Percentiles rank a stretch among this genome's conserved stretches.
phyloP scores from a whole-genome alignment of 75 land plant genomes.

The Sequoiadendron giganteum region DNA sequence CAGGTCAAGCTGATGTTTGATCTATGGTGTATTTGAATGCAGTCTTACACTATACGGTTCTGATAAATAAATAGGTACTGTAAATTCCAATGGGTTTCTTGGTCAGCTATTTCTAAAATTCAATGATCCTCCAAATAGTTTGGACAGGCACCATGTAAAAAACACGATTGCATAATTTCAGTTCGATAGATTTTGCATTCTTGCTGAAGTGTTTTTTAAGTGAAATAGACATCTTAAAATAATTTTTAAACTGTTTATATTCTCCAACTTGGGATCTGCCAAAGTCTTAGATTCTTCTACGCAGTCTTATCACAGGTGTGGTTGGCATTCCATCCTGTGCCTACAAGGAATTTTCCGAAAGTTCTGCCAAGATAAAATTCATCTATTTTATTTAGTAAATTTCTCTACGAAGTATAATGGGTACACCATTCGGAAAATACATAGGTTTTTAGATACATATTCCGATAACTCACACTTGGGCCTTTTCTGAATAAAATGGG shows the following conservation, averaged over 20 bases:
- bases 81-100: neutral
- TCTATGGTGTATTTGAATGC: neutral
- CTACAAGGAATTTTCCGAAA: neutral
- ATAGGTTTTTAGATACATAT: too few relatives aligned
- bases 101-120: neutral
- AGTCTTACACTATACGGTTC: neutral
- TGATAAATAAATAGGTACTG: neutral
- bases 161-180: neutral
- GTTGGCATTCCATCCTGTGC: neutral
- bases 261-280: neutral
- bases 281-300: neutral
- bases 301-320: neutral
- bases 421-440: neutral
- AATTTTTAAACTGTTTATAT: too few relatives aligned
- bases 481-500: neutral
- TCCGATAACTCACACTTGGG: neutral
- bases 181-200: neutral
- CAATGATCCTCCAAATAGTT: neutral
- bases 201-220: too few relatives aligned
- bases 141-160: neutral
- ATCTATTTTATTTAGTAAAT: neutral
- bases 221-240: too few relatives aligned
- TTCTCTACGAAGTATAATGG: too few relatives aligned
- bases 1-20: neutral
- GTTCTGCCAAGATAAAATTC: neutral